Percentiles rank a stretch among this genome's conserved stretches.
phyloP scores from a whole-genome alignment of 208 protist species.

The Leishmania turanica region DNA sequence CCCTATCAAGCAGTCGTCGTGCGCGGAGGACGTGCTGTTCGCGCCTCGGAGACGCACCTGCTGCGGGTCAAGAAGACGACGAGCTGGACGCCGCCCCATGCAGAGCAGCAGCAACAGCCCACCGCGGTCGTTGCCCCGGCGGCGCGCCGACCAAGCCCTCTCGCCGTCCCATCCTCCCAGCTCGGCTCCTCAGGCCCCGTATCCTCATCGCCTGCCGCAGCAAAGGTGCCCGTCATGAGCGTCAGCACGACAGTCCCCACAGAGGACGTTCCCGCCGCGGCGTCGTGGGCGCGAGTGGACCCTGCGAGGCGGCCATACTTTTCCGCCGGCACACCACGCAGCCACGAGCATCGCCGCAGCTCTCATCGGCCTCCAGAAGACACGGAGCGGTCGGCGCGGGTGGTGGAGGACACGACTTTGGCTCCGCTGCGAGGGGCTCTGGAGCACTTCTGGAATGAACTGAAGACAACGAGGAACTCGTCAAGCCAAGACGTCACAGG shows the following conservation, averaged over 20 bases:
- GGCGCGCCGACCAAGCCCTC: slow-evolving; percentile 17
- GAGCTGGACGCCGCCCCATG: neutral
- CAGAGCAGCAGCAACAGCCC: neutral
- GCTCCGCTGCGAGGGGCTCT: slow-evolving; percentile 47
- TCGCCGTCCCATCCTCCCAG: slow-evolving; percentile 40
- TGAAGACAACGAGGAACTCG: neutral
- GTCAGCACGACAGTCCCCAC: neutral
- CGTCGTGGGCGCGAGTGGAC: slow-evolving; percentile 30
- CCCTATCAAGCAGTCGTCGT: slow-evolving; percentile 78
- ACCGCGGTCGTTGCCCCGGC: neutral
- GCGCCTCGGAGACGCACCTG: slow-evolving; percentile 15
- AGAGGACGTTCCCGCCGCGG: slow-evolving; percentile 20
- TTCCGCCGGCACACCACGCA: neutral
- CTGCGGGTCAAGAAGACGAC: neutral
- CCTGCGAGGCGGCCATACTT: slow-evolving; percentile 35
- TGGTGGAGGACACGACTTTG: slow-evolving; percentile 39
- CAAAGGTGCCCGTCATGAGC: neutral
- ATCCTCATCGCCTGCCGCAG: neutral
- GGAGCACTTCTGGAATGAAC: slow-evolving; percentile 43
- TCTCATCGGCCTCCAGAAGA: neutral
- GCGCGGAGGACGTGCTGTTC: slow-evolving; percentile 55
- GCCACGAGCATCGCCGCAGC: neutral
- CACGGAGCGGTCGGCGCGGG: neutral
- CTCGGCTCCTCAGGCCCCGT: slow-evolving; percentile 8
- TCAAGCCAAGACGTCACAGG: neutral